phyloP scores from a whole-genome alignment of 2,329 filamentous ascomycete genomes.

The Alternaria brassicae region DNA sequence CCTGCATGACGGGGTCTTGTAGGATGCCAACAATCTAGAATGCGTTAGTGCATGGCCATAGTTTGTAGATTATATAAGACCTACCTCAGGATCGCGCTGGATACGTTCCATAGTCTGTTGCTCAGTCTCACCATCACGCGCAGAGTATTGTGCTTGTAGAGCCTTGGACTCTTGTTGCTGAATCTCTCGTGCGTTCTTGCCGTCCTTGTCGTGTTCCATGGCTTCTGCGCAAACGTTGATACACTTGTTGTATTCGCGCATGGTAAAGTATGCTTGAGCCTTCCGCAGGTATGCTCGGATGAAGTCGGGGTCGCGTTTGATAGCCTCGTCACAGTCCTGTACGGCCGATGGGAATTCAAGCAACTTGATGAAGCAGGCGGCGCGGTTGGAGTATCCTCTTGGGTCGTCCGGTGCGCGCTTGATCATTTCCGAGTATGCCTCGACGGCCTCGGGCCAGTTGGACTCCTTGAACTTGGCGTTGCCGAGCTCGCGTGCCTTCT shows the following conservation, averaged over 20 bases:
- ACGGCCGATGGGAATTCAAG: conserved; percentile 94
- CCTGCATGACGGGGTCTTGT: conserved; percentile 97
- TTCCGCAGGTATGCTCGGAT: conserved; percentile 97
- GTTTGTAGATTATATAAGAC: conserved; percentile 39
- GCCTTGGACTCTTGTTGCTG: conserved; percentile 95
- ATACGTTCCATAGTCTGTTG: conserved; percentile 93
- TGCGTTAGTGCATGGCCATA: conserved; percentile 29
- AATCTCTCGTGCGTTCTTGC: conserved; percentile 88
- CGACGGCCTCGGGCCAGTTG: conserved; percentile 94
- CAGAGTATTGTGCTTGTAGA: conserved; percentile 84
- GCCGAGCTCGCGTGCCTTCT: conserved; percentile 92
- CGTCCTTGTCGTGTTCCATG: conserved; percentile 74
- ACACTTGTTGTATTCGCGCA: conserved; percentile 97
- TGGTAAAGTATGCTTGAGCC: conserved; percentile 92
- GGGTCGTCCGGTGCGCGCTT: conserved; percentile 94
- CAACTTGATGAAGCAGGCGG: conserved; percentile 94
- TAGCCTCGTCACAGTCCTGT: conserved; percentile 88
- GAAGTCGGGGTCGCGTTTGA: conserved; percentile 89
- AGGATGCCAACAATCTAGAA: conserved; percentile 82
- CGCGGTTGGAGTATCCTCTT: conserved; percentile 95
- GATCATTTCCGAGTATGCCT: conserved; percentile 94
- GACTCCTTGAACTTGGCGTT: conserved; percentile 97
- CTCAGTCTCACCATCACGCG: conserved; percentile 93
- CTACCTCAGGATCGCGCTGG: conserved; percentile 86
- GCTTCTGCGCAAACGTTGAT: conserved; percentile 89